Conservation (phyloP, 2,329 filamentous ascomycete genomes). For the Bipolaris victoriae region DNA sequence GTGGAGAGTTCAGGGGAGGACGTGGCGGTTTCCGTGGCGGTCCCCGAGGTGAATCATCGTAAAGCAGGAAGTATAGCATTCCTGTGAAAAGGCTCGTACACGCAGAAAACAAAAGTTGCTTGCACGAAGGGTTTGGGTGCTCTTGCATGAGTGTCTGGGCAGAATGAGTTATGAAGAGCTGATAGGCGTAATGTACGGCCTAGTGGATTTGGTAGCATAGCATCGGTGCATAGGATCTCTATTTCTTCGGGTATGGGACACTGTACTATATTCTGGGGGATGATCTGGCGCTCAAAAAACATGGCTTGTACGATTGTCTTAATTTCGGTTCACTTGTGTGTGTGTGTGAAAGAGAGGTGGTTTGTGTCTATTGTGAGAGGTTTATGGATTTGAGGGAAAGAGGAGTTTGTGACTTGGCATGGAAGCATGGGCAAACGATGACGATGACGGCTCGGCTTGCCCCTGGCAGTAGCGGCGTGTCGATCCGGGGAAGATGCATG, state of each 20-base stretch:
- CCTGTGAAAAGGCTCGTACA: conserved; percentile 11
- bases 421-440: conserved; percentile 6
- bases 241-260: conserved; percentile 33
- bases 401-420: background rate
- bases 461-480: conserved; percentile 20
- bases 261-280: conserved; percentile 42
- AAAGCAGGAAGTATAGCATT: conserved; percentile 8
- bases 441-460: conserved; percentile 16
- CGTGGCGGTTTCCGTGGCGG: conserved; percentile 48
- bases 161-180: conserved; percentile 29
- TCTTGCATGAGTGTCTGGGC: conserved; percentile 34
- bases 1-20: conserved; percentile 54
- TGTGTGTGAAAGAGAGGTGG: background rate
- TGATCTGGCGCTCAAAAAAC: conserved; percentile 32
- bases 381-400: background rate
- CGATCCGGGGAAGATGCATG: conserved; percentile 36
- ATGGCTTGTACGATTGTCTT: conserved; percentile 28
- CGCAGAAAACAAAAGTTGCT: background rate
- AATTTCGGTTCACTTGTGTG: background rate
- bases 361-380: background rate
- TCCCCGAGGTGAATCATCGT: conserved; percentile 37
- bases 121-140: conserved; percentile 10
- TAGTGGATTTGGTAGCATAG: conserved; percentile 47
- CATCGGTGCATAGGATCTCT: conserved; percentile 45
- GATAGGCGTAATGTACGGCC: conserved; percentile 38